Evolutionary conservation across 305 asterid genomes (phyloP).

Genomic region (Fraxinus paxiana): DNA sequence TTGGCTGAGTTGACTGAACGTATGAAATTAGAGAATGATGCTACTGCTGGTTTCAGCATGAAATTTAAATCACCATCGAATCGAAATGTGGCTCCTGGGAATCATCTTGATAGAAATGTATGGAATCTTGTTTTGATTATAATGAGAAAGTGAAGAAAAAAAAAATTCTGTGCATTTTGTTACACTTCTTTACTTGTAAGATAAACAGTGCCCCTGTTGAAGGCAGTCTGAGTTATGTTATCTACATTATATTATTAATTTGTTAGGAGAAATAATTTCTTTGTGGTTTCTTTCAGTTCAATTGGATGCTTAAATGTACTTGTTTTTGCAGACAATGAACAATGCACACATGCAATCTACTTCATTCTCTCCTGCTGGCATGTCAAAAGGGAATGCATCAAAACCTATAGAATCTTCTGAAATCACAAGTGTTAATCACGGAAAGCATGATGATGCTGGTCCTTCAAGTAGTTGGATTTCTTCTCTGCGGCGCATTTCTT

Average conservation of each 20-base stretch:
- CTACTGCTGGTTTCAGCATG: slow-evolving; percentile 57
- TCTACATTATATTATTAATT: not conserved
- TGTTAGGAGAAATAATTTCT: slow-evolving; percentile 8
- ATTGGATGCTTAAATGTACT: slow-evolving; percentile 8
- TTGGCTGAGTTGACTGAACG: slow-evolving; percentile 59
- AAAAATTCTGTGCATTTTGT: not conserved
- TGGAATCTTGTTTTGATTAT: slow-evolving; percentile 27
- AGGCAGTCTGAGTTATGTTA: not conserved
- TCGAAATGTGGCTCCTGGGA: slow-evolving; percentile 54
- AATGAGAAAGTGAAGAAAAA: not conserved
- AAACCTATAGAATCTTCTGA: slow-evolving; percentile 54
- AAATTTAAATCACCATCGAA: slow-evolving; percentile 69
- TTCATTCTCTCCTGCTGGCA: slow-evolving; percentile 58
- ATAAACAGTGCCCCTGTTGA: not conserved
- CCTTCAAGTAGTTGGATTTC: slow-evolving; percentile 92
- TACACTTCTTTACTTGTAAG: not conserved
- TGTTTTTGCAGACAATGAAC: slow-evolving; percentile 47
- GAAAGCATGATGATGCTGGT: slow-evolving; percentile 55
- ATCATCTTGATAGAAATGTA: slow-evolving; percentile 65
- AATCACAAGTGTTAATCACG: slow-evolving; percentile 49
- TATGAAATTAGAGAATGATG: slow-evolving; percentile 47
- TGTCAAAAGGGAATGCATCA: slow-evolving; percentile 53
- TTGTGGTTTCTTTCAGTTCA: not conserved
- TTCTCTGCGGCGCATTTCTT: slow-evolving; percentile 79
- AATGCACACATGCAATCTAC: slow-evolving; percentile 56